These are phyloP conservation scores for Datura wrightii DNA, from an alignment of 257 asterid species.

Conservation along the genomic window DNA sequence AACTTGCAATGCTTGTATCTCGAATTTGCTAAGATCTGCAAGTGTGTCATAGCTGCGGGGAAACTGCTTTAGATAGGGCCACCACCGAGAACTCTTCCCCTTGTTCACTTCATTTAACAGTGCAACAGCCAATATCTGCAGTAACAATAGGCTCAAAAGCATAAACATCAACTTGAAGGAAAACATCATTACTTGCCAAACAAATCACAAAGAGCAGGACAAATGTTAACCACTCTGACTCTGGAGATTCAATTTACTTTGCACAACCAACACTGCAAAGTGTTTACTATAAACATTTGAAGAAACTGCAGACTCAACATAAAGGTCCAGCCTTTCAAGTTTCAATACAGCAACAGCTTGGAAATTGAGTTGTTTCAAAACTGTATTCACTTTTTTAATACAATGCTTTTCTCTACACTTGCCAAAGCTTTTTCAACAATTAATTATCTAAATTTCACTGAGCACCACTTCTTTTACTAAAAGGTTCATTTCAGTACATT, in stretches of 20 bases:
- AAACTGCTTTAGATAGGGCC: constrained; percentile 80
- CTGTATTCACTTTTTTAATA: not conserved
- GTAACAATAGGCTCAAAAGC: constrained; percentile 28
- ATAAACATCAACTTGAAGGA: constrained; percentile 9
- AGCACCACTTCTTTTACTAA: not conserved
- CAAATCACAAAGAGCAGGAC: not conserved
- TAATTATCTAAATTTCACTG: not conserved
- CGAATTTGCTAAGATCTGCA: constrained; percentile 63
- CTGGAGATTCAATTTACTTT: constrained; percentile 8
- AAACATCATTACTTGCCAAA: not conserved
- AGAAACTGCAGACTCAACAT: constrained; percentile 14
- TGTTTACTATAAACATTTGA: not conserved
- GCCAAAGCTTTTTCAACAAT: not conserved
- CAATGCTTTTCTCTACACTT: not conserved
- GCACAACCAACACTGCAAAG: not conserved
- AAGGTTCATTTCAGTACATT: not conserved
- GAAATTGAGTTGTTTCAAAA: not conserved
- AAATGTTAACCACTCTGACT: not conserved
- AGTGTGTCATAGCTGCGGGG: constrained; percentile 80
- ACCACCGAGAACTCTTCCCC: constrained; percentile 77
- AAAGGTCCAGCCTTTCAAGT: not conserved
- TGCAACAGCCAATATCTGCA: constrained; percentile 72
- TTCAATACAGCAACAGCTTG: not conserved
- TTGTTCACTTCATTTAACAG: constrained; percentile 81
- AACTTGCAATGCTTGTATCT: constrained; percentile 86